Base-by-base conservation (phyloP, 1,284 basidiomycete genomes). In the Austroboletus niveus region DNA sequence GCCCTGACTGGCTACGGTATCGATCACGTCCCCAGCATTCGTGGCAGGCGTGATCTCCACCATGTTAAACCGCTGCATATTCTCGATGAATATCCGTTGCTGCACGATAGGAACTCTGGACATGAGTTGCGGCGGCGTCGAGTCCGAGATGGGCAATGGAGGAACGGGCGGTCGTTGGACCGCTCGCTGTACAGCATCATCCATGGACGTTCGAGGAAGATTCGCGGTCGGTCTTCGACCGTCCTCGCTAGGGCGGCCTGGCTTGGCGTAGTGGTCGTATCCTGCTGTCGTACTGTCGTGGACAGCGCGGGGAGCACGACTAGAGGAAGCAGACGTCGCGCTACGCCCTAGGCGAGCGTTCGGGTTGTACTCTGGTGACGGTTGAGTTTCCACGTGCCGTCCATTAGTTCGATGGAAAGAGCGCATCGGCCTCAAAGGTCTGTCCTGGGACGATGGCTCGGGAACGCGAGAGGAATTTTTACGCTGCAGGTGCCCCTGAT, bases 1-100 rank as follows among this genome's bases (percentile, higher is more conserved):
- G 15, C 83, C 85, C 64, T 87, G 82, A 22, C 72, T 71, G 43
- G 84, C 80, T 45, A 91, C 73, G 59, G 81, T 73, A 27, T 79
- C 72, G 48, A 90, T 65, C 11, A 89, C 79, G 52, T 89, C 84
- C 34, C 79, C 76, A 32, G 88, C 88, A 45, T 71, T 82, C 9
- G 85, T 89, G 11, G 68, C 62, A 22, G 81, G 68, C 3, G 75
- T 72, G 46, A 90, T 79, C 61, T 87, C 85, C 15, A 91, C 79
- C 60, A 81, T 79, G 56, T 82, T 79, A 60, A 85, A 90, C 35
- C 81, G 75, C 66, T 91, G 88, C 75, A 84, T 77, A 63, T 85
- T 84, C 8, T 81, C 82, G 48, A 92, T 75, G 61, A 89, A 91
- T 7, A 92, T 71, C 9, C 87, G 78, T 63, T 87, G 87, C 60